A percentile compares a stretch with the other conserved stretches of the same genome.
Conservation (phyloP, 768 basidiomycete genomes). For the Calocybe gangraenosa region DNA sequence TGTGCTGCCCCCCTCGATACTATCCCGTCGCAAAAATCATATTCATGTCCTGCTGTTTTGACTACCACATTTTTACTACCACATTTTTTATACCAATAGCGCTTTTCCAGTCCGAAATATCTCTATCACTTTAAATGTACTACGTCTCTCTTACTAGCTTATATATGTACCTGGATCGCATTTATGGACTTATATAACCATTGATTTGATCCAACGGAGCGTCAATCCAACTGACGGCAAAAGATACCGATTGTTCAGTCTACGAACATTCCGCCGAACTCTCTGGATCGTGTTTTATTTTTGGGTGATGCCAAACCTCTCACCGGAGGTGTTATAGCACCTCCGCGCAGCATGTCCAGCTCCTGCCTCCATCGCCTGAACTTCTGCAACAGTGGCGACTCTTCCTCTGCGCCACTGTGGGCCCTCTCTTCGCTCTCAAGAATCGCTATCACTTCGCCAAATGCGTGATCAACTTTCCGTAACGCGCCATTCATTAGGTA, state of each 20-base stretch:
- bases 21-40: too few relatives aligned
- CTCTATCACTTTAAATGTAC: too few relatives aligned
- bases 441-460: conserved; percentile 38
- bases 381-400: conserved; percentile 31
- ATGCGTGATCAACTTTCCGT: conserved; percentile 37
- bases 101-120: too few relatives aligned
- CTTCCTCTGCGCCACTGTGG: conserved; percentile 28
- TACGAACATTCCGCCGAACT: conserved; percentile 29
- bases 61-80: too few relatives aligned
- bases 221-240: too few relatives aligned
- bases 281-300: conserved; percentile 14
- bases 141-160: too few relatives aligned
- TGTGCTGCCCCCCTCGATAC: neutral
- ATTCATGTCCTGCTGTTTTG: too few relatives aligned
- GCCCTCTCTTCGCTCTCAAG: conserved; percentile 39
- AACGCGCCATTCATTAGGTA: conserved; percentile 40
- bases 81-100: too few relatives aligned
- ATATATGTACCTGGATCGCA: too few relatives aligned
- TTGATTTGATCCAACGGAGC: too few relatives aligned
- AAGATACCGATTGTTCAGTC: conserved; percentile 18
- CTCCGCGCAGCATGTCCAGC: conserved; percentile 28
- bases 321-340: conserved; percentile 9
- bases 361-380: conserved; percentile 40
- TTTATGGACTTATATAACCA: too few relatives aligned
- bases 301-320: conserved; percentile 5